phyloP scores from a whole-genome alignment of 345 rosid species.

The Psidium friedrichsthalianum region DNA sequence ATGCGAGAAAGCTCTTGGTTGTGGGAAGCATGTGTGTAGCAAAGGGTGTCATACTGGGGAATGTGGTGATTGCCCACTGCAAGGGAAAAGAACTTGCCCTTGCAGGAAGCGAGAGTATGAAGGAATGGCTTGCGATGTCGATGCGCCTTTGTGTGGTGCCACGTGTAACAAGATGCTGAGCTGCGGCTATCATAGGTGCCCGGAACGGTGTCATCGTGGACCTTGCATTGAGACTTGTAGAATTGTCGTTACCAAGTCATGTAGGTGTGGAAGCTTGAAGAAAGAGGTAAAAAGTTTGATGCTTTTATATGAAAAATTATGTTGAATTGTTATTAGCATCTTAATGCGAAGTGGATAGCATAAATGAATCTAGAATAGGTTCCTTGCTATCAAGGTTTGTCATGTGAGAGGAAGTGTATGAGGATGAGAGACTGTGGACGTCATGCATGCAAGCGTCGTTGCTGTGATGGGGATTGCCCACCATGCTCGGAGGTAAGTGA shows the following conservation, averaged over 20 bases:
- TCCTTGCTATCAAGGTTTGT: constrained; percentile 94
- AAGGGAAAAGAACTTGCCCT: constrained; percentile 82
- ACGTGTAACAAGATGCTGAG: constrained; percentile 71
- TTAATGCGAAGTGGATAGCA: background rate
- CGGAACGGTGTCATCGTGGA: constrained; percentile 81
- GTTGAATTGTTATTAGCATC: background rate
- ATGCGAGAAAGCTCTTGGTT: constrained; percentile 41
- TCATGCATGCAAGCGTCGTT: constrained; percentile 86
- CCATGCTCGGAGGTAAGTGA: constrained; percentile 70
- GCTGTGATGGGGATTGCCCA: constrained; percentile 91
- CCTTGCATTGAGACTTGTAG: constrained; percentile 79
- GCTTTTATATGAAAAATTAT: background rate
- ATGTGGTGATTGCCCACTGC: constrained; percentile 72
- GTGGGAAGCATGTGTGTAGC: constrained; percentile 70
- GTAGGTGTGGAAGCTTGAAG: constrained; percentile 67
- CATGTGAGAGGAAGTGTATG: constrained; percentile 83
- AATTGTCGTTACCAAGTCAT: constrained; percentile 52
- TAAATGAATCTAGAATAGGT: constrained; percentile 37
- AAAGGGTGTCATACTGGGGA: constrained; percentile 69
- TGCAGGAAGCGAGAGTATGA: constrained; percentile 73
- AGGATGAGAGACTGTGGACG: constrained; percentile 74
- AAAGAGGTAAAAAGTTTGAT: constrained; percentile 56
- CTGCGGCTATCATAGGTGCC: constrained; percentile 74
- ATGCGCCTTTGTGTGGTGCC: constrained; percentile 59
- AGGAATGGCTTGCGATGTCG: constrained; percentile 71